Evolutionary conservation across 2,329 filamentous ascomycete species (phyloP).

Genomic region (Paraphoma chrysanthemicola): DNA sequence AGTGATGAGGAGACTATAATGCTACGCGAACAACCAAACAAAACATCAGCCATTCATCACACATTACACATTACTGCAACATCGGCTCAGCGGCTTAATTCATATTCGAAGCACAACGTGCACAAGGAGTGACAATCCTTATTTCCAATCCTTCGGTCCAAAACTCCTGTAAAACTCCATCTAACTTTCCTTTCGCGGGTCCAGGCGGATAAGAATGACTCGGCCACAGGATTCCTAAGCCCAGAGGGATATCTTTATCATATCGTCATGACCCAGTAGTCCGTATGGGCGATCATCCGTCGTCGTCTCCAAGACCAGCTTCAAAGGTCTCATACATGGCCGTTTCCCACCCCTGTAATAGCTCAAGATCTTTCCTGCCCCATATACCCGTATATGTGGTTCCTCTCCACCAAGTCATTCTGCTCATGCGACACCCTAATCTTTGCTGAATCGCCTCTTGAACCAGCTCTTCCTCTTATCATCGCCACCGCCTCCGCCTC

Average conservation of each 20-base stretch:
- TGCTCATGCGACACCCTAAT: slow-evolving; percentile 28
- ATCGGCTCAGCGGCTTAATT: slow-evolving; percentile 3
- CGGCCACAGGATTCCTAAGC: slow-evolving; percentile 4
- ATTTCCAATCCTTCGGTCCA: neutral
- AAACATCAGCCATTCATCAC: slow-evolving; percentile 5
- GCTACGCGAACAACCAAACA: neutral
- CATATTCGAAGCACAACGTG: slow-evolving; percentile 15
- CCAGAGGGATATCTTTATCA: slow-evolving; percentile 8
- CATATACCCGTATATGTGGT: neutral
- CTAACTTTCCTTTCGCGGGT: slow-evolving; percentile 3
- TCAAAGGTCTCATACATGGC: neutral
- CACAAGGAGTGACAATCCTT: slow-evolving; percentile 24
- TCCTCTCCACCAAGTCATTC: neutral
- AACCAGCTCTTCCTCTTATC: slow-evolving; percentile 90
- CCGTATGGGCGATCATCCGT: slow-evolving; percentile 5
- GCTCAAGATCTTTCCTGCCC: neutral
- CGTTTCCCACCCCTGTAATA: slow-evolving; percentile 7
- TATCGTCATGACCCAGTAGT: slow-evolving; percentile 15
- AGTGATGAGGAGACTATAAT: slow-evolving; percentile 42
- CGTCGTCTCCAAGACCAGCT: slow-evolving; percentile 3
- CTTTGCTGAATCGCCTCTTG: slow-evolving; percentile 78
- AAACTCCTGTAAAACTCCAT: slow-evolving; percentile 19
- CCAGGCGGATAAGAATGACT: slow-evolving; percentile 11
- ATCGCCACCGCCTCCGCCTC: slow-evolving; percentile 24
- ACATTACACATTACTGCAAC: slow-evolving; percentile 38